Evolutionary conservation across 2,329 filamentous ascomycete species (phyloP).

Genomic region (Aureobasidium namibiae): DNA sequence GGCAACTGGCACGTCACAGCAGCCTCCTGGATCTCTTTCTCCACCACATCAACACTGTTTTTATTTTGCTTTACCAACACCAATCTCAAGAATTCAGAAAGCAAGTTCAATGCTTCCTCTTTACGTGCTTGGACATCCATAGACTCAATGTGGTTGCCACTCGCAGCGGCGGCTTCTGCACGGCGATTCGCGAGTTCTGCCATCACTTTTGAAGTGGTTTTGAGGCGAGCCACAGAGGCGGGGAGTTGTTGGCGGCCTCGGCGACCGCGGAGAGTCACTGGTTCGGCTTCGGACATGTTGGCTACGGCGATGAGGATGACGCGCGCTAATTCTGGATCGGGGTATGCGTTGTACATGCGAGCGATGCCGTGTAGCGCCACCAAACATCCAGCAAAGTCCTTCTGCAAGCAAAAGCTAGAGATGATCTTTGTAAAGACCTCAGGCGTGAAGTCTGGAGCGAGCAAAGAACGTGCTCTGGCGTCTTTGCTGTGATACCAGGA

Average conservation of each 20-base stretch:
- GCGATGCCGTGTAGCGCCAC: conserved; percentile 14
- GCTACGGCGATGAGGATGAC: conserved; percentile 10
- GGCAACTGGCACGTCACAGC: conserved; percentile 3
- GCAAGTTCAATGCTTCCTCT: conserved; percentile 11
- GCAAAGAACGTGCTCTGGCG: background rate
- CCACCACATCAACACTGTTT: background rate
- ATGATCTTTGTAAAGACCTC: conserved; percentile 16
- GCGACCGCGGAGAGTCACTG: background rate
- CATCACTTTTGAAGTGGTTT: conserved; percentile 9
- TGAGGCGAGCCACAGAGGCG: background rate
- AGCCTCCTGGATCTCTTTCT: conserved; percentile 7
- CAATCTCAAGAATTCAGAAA: conserved; percentile 12
- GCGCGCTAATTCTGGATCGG: conserved; percentile 10
- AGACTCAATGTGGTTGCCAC: background rate
- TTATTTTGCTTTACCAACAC: conserved; percentile 11
- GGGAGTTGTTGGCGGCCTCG: conserved; percentile 13
- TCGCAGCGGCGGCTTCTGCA: background rate
- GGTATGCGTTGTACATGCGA: conserved; percentile 3
- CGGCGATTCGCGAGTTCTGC: background rate
- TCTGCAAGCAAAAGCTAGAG: conserved; percentile 11
- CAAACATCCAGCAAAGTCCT: conserved; percentile 15
- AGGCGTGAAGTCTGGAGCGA: background rate
- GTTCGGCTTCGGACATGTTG: background rate
- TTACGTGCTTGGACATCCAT: background rate
- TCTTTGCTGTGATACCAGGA: conserved; percentile 8